Evolutionary conservation across 208 protist species (phyloP).

Genomic region (Trichomonas tenax): DNA sequence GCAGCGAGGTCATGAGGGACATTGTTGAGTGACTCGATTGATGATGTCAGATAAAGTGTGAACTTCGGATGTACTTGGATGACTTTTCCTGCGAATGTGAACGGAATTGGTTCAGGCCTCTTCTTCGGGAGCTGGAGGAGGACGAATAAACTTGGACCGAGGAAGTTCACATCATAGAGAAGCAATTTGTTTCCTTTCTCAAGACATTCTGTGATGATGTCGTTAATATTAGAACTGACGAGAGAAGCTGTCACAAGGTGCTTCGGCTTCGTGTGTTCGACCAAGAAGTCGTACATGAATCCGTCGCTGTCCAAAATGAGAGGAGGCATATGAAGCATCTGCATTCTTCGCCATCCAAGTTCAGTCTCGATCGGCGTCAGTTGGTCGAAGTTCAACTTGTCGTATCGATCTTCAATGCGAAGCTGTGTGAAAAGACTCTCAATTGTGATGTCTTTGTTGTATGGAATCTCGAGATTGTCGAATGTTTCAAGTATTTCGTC

Average conservation of each 20-base stretch:
- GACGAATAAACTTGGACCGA: background rate
- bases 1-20: background rate
- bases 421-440: background rate
- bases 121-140: background rate
- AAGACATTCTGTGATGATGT: background rate
- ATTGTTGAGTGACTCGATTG: background rate
- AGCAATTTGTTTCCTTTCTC: background rate
- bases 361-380: background rate
- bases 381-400: background rate
- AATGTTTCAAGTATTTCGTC: background rate
- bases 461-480: background rate
- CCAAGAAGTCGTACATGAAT: background rate
- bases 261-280: background rate
- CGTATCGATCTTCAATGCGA: background rate
- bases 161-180: background rate
- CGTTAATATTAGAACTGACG: background rate
- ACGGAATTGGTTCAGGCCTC: background rate
- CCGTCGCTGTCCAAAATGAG: background rate
- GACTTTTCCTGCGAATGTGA: background rate
- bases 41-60: background rate
- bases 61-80: background rate
- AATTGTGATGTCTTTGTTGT: background rate
- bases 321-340: background rate
- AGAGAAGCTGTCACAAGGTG: background rate
- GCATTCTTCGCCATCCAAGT: background rate